A percentile compares a stretch with the other conserved stretches of the same genome.
Conservation (phyloP, 2,329 filamentous ascomycete species). For the Nigrograna mackinnonii region DNA sequence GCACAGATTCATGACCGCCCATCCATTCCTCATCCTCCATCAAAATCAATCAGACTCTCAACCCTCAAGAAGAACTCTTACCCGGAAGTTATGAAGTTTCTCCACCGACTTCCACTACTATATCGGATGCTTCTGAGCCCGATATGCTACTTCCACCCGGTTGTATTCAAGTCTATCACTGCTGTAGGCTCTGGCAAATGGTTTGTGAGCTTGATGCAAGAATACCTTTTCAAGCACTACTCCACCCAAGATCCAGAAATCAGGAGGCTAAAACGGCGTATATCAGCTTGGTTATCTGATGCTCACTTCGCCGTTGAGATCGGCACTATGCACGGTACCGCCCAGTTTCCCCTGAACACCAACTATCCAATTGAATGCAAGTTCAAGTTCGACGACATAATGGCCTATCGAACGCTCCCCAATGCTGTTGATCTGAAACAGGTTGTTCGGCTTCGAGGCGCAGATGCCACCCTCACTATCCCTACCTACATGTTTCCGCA, state of each 20-base stretch:
- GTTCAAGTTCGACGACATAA: conserved; percentile 51
- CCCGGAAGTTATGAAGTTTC: conserved; percentile 45
- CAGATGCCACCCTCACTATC: conserved; percentile 53
- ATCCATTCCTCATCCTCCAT: conserved; percentile 55
- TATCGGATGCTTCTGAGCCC: conserved; percentile 53
- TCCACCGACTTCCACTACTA: conserved; percentile 56
- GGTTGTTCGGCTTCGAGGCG: conserved; percentile 55
- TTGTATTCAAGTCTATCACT: conserved; percentile 54
- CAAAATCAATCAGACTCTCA: conserved; percentile 52
- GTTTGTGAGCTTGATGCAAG: conserved; percentile 51
- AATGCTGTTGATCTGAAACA: conserved; percentile 49
- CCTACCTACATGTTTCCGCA: conserved; percentile 57
- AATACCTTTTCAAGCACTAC: conserved; percentile 56
- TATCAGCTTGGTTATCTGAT: conserved; percentile 55
- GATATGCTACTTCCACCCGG: conserved; percentile 57
- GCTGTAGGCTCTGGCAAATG: conserved; percentile 55
- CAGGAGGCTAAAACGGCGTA: conserved; percentile 48
- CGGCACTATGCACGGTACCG: conserved; percentile 48
- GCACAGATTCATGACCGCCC: conserved; percentile 52
- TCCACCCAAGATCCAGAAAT: conserved; percentile 48
- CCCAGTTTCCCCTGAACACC: conserved; percentile 53
- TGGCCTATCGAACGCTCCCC: conserved; percentile 53
- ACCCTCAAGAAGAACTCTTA: conserved; percentile 50
- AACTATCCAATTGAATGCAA: conserved; percentile 52
- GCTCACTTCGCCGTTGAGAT: conserved; percentile 58